Evolutionary conservation across 768 basidiomycete genomes (phyloP).

Genomic region (Lactifluus hygrophoroides): DNA sequence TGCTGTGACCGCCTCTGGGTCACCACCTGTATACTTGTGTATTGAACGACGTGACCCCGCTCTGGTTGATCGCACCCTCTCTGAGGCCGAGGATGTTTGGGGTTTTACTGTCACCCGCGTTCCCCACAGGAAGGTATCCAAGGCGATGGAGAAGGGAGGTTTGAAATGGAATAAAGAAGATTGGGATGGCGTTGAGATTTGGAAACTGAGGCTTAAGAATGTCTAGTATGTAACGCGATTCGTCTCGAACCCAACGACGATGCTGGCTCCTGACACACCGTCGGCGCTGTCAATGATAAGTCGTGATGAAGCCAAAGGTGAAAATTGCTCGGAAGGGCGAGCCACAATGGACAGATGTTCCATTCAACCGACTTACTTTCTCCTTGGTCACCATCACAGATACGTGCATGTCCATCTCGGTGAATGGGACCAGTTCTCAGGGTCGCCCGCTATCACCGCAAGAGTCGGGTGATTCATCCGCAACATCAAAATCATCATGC

Average conservation of each 20-base stretch:
- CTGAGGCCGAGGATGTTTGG: slow-evolving; percentile 46
- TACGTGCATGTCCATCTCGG: neutral
- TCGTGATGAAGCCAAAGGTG: neutral
- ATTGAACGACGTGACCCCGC: slow-evolving; percentile 71
- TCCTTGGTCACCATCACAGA: neutral
- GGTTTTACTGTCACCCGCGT: slow-evolving; percentile 52
- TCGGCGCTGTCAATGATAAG: neutral
- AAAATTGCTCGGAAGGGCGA: neutral
- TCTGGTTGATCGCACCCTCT: slow-evolving; percentile 51
- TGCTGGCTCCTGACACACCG: neutral
- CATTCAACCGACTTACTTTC: too few species aligned
- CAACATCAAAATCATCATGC: neutral
- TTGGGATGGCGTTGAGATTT: slow-evolving; percentile 79
- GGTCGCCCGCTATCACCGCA: neutral
- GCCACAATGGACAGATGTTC: neutral
- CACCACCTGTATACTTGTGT: slow-evolving; percentile 51
- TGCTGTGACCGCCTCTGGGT: slow-evolving; percentile 35
- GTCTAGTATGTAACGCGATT: slow-evolving; percentile 4
- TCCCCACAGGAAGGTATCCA: slow-evolving; percentile 47
- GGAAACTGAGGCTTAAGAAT: slow-evolving; percentile 36
- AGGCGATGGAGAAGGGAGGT: slow-evolving; percentile 50
- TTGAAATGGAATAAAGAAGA: slow-evolving; percentile 56
- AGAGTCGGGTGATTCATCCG: neutral
- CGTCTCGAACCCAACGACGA: neutral
- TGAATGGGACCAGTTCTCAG: neutral